A percentile compares a stretch with the other conserved stretches of the same genome.
Conservation (phyloP, 2,329 filamentous ascomycete genomes). For the Nothophaeocryptopus gaeumannii region DNA sequence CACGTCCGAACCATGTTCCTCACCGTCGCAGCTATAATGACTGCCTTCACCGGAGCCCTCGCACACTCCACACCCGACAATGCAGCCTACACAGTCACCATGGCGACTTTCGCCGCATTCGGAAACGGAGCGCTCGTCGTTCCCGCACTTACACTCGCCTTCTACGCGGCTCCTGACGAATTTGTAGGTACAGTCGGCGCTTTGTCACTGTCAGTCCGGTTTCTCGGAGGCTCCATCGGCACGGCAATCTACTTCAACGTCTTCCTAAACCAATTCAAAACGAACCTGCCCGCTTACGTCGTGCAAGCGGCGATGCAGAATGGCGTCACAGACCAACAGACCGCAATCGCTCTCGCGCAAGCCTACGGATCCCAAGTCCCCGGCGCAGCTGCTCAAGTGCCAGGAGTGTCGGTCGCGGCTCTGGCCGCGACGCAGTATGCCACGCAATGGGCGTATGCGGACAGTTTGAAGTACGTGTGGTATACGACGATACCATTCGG, state of each 20-base stretch:
- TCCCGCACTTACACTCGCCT: slow-evolving; percentile 64
- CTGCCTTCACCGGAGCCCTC: slow-evolving; percentile 47
- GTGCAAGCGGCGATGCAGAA: slow-evolving; percentile 40
- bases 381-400: slow-evolving; percentile 18
- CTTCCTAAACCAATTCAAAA: slow-evolving; percentile 45
- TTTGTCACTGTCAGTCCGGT: slow-evolving; percentile 64
- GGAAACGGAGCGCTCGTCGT: slow-evolving; percentile 67
- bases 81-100: slow-evolving; percentile 35
- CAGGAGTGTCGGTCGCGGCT: slow-evolving; percentile 14
- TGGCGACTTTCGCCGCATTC: slow-evolving; percentile 60
- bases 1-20: slow-evolving; percentile 60
- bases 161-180: slow-evolving; percentile 60
- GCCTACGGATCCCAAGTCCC: slow-evolving; percentile 23
- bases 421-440: slow-evolving; percentile 23
- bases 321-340: slow-evolving; percentile 13
- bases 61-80: slow-evolving; percentile 27
- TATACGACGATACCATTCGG: slow-evolving; percentile 26
- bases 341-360: slow-evolving; percentile 9
- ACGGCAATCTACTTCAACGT: slow-evolving; percentile 50
- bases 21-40: slow-evolving; percentile 60
- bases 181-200: slow-evolving; percentile 67
- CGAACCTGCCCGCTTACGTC: slow-evolving; percentile 53
- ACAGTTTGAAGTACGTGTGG: slow-evolving; percentile 25
- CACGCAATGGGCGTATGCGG: slow-evolving; percentile 21
- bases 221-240: slow-evolving; percentile 62